phyloP scores from a whole-genome alignment of 2,329 filamentous ascomycete genomes.

The Arthrobotrys pseudoclavata region DNA sequence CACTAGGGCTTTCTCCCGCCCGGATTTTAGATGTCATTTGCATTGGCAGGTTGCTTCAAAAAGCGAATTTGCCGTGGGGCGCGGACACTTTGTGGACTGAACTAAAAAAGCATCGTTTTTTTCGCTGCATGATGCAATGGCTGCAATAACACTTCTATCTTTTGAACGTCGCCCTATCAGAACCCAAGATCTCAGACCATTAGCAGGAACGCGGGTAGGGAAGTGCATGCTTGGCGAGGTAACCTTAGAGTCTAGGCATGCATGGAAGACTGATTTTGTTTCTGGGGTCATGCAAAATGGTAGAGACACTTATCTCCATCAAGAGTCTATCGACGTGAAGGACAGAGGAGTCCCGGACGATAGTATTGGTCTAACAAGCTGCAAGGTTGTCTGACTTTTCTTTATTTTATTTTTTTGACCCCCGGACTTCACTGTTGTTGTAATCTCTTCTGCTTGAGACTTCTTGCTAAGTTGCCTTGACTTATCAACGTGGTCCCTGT shows the following conservation, averaged over 20 bases:
- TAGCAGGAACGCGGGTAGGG: slow-evolving; percentile 44
- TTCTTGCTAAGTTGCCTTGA: not conserved
- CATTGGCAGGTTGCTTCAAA: slow-evolving; percentile 28
- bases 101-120: slow-evolving; percentile 13
- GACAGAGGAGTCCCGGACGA: not conserved
- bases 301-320: slow-evolving; percentile 42
- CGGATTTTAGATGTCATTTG: slow-evolving; percentile 27
- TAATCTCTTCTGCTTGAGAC: not conserved
- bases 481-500: slow-evolving; percentile 28
- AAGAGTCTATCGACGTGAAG: slow-evolving; percentile 15
- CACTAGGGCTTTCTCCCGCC: slow-evolving; percentile 13
- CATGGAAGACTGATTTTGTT: slow-evolving; percentile 28
- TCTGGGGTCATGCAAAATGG: slow-evolving; percentile 32
- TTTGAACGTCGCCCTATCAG: slow-evolving; percentile 31
- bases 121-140: slow-evolving; percentile 53
- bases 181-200: slow-evolving; percentile 30
- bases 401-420: slow-evolving; percentile 10
- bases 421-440: not conserved
- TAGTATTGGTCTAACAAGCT: slow-evolving; percentile 3
- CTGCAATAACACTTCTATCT: slow-evolving; percentile 17
- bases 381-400: slow-evolving; percentile 6
- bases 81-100: slow-evolving; percentile 2
- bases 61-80: slow-evolving; percentile 28
- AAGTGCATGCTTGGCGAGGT: slow-evolving; percentile 47
- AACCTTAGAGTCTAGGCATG: slow-evolving; percentile 47